These are phyloP conservation scores for Bacterosira constricta DNA, from an alignment of 108 stramenopile species.

Conservation along the genomic window DNA sequence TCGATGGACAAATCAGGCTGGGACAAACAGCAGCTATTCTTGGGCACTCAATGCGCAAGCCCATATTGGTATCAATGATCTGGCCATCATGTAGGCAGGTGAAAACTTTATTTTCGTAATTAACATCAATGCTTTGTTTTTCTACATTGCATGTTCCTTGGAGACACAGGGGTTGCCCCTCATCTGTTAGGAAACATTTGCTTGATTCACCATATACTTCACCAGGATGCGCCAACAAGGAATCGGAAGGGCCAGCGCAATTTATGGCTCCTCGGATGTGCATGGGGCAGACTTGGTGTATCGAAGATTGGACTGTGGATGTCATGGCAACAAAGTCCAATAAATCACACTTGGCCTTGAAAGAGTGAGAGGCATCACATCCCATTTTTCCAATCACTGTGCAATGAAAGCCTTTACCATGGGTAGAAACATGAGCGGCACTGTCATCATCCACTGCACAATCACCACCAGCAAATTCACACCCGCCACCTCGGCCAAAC, in stretches of 20 bases:
- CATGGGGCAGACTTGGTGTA: constrained; percentile 25
- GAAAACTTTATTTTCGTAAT: constrained; percentile 23
- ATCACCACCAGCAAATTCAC: constrained; percentile 43
- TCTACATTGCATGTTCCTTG: constrained; percentile 26
- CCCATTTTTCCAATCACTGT: constrained; percentile 28
- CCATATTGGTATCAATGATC: constrained; percentile 37
- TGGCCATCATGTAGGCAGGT: constrained; percentile 27
- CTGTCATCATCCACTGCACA: constrained; percentile 11
- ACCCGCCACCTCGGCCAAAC: constrained; percentile 48
- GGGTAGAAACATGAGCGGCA: background rate
- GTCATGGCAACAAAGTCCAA: constrained; percentile 24
- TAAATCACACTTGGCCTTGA: constrained; percentile 41
- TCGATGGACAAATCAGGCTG: constrained; percentile 35
- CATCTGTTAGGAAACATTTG: constrained; percentile 40
- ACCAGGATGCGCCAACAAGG: constrained; percentile 1
- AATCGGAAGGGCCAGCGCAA: constrained; percentile 20
- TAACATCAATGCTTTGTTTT: constrained; percentile 23
- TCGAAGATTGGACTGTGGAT: background rate
- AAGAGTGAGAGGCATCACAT: constrained; percentile 40
- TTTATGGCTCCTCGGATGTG: constrained; percentile 28
- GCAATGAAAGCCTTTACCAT: constrained; percentile 35
- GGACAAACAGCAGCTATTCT: constrained; percentile 39
- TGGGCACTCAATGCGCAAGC: constrained; percentile 35
- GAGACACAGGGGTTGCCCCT: constrained; percentile 36
- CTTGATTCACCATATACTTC: constrained; percentile 44